Evolutionary conservation across 2,329 filamentous ascomycete genomes (phyloP), one percentile per base, ranked within the genome.

Genomic region (Monosporascus ibericus): DNA sequence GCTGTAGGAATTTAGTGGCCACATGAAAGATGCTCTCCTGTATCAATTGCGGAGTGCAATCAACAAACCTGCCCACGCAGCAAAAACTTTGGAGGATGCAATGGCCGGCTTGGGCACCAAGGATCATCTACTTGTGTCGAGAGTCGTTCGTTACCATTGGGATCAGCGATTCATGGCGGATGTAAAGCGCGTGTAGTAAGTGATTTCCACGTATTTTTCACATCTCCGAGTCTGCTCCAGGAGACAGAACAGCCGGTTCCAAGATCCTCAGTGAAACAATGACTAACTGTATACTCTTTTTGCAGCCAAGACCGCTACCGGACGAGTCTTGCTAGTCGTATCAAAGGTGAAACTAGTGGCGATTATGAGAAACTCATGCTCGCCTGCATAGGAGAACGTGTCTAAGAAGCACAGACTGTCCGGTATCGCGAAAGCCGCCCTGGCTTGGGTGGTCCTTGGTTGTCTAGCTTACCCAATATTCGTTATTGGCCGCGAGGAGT

Each of bases 61-160:
- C 6, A 90, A 96, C 70, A 89, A 87, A 59, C 90, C 89, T 53
- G 87, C 89, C 77, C 86, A 90, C 58, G 92, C 95, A 62, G 94
- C 92, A 0, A 74, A 80, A 22, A 75, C 90, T 5, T 77, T 97
- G n/a, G 91, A 96, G 66, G 87, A 88, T 15, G 78, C 87, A 17
- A 97, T 97, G 92, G 80, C 82, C 1, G 94, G 92, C 0, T 63
- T 87, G 58, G 92, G 92, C 2, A 97, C 94, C 11, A 92, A 94
- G 69, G 92, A 99, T 57, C 75, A 84, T 34, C 76, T 92, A 8
- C 79, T 97, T 3, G 81, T 95, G 17, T 79, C 85, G 27, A 79
- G 91, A n/a, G 79, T 94, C 4, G 82, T 96, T 1, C 79, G 89
- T 22, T 78, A 82, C 48, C 92, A 97, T 70, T 97, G 92, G 92